Base-by-base conservation (phyloP, 202 grass and related monocot genomes). In the Schoenoplectus triqueter region DNA sequence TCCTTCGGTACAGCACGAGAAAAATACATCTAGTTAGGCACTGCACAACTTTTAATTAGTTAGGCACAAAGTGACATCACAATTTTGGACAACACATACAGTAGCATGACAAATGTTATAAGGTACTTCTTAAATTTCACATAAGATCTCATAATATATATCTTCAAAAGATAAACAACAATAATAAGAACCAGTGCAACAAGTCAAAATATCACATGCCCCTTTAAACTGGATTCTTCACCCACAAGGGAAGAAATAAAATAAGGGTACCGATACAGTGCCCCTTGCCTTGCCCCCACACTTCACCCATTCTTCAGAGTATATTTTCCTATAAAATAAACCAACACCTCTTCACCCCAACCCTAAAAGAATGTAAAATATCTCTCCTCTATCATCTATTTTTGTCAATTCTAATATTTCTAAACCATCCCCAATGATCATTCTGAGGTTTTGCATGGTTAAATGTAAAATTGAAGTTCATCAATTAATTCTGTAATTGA, bases 1-100 rank as follows among this genome's bases (percentile, higher is more conserved):
- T 46, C 94, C 92, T 97, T 78, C 52, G 42, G 59, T 78, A 42
- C 31, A 84, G 21, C 2, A 66, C 59, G 7, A 64, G 73, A 8
- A 14, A 47, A 71, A 48, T 21, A 55, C 5, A 5, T 63, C 39
- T 31, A 31, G 31, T 31, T 31, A 31, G 31, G 31, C 31, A 31
- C 31, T 31, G 31, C 31, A 31, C 31, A 31, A 31, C 31, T 31
- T 31, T 31, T 31, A 31, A 31, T 31, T 74, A 13, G 19, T 22
- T 54, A 79, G 45, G 2, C 0, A 68, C 57, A 51, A 70, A 0
- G 17, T n/a, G 10, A 82, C 0, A 83, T 48, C 14, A 1, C 11
- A 44, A 14, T 68, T 44, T 41, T 68, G 66, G 11, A 68, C 66
- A 7, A 44, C 6, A 44, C 22, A 68, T 68, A 14, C 18, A 68